phyloP scores from a whole-genome alignment of 768 basidiomycete species.

The Panaeolus cyanescens region DNA sequence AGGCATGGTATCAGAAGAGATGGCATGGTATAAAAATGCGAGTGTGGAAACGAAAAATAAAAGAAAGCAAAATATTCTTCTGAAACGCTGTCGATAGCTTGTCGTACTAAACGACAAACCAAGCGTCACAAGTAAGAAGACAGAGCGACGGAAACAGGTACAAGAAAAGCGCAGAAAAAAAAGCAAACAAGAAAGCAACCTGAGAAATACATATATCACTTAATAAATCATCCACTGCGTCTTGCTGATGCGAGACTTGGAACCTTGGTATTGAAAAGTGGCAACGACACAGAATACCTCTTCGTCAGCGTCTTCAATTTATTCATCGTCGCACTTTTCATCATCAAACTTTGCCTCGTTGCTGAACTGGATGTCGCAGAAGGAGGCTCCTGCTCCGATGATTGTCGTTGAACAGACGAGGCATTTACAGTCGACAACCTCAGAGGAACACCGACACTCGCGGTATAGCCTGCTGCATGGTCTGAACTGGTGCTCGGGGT shows the following conservation, averaged over 20 bases:
- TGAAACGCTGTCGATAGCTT: neutral
- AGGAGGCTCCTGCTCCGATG: neutral
- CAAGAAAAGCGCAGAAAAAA: neutral
- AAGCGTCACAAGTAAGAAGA: neutral
- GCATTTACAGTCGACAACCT: neutral
- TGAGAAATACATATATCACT: neutral
- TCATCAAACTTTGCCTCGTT: neutral
- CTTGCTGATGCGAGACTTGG: constrained; percentile 4
- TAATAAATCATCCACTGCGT: neutral
- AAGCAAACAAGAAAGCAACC: neutral
- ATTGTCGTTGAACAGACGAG: neutral
- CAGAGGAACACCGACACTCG: neutral
- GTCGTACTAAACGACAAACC: neutral
- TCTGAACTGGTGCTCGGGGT: neutral
- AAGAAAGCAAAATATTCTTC: neutral
- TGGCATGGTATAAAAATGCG: neutral
- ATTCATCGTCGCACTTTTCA: constrained; percentile 31
- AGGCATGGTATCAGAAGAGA: neutral
- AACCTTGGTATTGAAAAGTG: constrained; percentile 31
- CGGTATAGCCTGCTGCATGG: neutral
- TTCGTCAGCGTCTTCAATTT: constrained; percentile 47
- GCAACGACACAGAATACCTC: constrained; percentile 50
- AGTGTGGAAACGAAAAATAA: neutral
- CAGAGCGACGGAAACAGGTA: neutral
- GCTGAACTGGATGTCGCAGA: neutral